Base-by-base conservation (phyloP, 2,329 filamentous ascomycete genomes). In the Curvularia sp. region DNA sequence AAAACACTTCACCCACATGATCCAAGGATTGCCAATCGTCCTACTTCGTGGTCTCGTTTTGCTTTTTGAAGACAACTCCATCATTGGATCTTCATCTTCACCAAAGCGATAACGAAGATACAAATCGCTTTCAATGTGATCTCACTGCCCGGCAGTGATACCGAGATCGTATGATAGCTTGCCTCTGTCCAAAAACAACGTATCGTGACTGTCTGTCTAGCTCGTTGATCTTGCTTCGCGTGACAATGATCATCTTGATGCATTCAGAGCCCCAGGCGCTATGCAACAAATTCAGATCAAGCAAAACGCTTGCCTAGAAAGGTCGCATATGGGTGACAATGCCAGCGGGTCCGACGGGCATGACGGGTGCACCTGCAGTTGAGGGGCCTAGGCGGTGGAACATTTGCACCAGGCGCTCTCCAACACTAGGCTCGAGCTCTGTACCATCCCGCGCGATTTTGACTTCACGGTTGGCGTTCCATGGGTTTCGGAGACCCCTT, bases 371-470 rank as follows among this genome's bases (percentile, higher is more conserved):
- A 28, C 61, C 64, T 36, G 70, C 61, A 49, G 59, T 69, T 7
- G 70, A 61, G 39, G 73, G 72, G n/a, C 73, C 74, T 27, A 74
- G 57, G 15, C 73, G 70, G 60, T 75, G 89, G 76, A 98, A 97
- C 69, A 97, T 84, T 43, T 88, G 87, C 61, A 96, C 82, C 53
- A 98, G 80, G 68, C 87, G 87, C 68, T 87, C 86, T 5, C 93
- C 94, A 42, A 96, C 86, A 28, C 83, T 86, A 27, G 93, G 91
- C 77, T 98, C 94, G 52, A 98, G 81, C 76, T 98, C 94, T 0
- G 94, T 98, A 1, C 94, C 94, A 70, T 98, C 94, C 69, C 94
- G 85, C 23, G 94, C 94, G 72, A 98, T 97, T 78, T 98, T 98
- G 61, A 98, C 91, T 73, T 98, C 94, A 51, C 94, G 83, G 71